Base-by-base conservation (phyloP, 495 filamentous ascomycete genomes). In the Hypoxylon cercidicola region DNA sequence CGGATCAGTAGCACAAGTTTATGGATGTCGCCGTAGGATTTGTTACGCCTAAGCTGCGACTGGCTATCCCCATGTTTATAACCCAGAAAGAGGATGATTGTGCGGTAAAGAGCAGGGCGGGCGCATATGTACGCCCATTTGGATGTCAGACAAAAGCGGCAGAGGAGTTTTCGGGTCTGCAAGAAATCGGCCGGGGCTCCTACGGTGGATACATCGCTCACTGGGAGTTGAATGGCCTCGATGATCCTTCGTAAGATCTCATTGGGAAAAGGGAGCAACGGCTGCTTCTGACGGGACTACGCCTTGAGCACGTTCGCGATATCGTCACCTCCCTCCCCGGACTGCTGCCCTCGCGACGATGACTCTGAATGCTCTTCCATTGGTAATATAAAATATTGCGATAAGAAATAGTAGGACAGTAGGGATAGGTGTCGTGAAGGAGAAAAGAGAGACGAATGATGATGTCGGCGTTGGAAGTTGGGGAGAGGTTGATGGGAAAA, bases 81-180 rank as follows among this genome's bases (percentile, higher is more conserved):
- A 11, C 37, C 44, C 4, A 49, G 3, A 16, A 46, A 46, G 37
- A 67, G 62, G 18, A 62, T 45, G 12, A 67, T 20, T 0, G 53
- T 67, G 25, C 37, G 18, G 30, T 67, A 67, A 13, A 62, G 53
- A 23, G 54, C 47, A 18, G 52, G 52, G 15, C 8, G 62, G n/a
- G 58, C 58, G 1, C 12, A 37, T 28, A 0, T 1, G 5, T 9
- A 1, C 15, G 61, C 28, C 12, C 12, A 7, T 4, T 16, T 28
- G 15, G 40, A 21, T 19, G 41, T 45, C 4, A 62, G 41, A 45
- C 58, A 68, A 3, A 62, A 39, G 18, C 49, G 54, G 21, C 45
- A 48, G n/a, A 68, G 64, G 6, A 37, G 12, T 3, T 12, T 39
- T 8, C 58, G 58, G 10, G 25, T 49, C 25, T 10, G 4, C 11